These are phyloP conservation scores for Umbelopsis vinacea DNA, from an alignment of 192 early-diverging fungal species.

Conservation along the genomic window DNA sequence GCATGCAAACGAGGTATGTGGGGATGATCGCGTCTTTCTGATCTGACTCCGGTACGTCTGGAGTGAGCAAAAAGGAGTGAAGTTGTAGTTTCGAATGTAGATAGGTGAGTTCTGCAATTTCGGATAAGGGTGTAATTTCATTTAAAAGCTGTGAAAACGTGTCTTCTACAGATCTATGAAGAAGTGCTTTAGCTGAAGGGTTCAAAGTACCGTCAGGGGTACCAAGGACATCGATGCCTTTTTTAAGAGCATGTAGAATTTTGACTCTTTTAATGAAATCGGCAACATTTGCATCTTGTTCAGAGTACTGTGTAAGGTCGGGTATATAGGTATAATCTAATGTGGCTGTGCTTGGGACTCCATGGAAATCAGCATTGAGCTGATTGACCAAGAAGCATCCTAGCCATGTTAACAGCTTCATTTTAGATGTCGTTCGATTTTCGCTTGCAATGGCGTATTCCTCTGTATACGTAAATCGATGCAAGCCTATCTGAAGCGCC, in stretches of 20 bases:
- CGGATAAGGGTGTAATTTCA: slow-evolving; percentile 20
- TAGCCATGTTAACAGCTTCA: slow-evolving; percentile 24
- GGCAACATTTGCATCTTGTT: slow-evolving; percentile 4
- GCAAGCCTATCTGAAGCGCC: slow-evolving; percentile 27
- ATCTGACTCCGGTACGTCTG: slow-evolving; percentile 15
- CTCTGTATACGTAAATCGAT: slow-evolving; percentile 21
- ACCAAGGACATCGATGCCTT: slow-evolving; percentile 25
- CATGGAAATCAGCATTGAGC: slow-evolving; percentile 22
- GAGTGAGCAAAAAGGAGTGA: slow-evolving; percentile 29
- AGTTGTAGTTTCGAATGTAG: slow-evolving; percentile 32
- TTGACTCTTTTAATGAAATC: slow-evolving; percentile 30
- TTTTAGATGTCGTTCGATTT: not conserved
- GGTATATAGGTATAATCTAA: slow-evolving; percentile 1
- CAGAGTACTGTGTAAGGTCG: not conserved
- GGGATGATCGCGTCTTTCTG: slow-evolving; percentile 24
- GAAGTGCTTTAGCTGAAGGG: not conserved
- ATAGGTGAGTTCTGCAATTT: slow-evolving; percentile 23
- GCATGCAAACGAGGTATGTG: slow-evolving; percentile 29
- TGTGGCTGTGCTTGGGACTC: slow-evolving; percentile 21
- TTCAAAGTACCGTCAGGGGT: slow-evolving; percentile 15
- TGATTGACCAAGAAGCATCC: slow-evolving; percentile 30
- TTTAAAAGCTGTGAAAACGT: slow-evolving; percentile 14
- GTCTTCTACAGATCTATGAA: slow-evolving; percentile 23
- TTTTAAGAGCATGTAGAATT: slow-evolving; percentile 26
- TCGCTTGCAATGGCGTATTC: slow-evolving; percentile 20